Base-by-base conservation (phyloP, 2,329 filamentous ascomycete genomes). In the Xylariaceae sp. region DNA sequence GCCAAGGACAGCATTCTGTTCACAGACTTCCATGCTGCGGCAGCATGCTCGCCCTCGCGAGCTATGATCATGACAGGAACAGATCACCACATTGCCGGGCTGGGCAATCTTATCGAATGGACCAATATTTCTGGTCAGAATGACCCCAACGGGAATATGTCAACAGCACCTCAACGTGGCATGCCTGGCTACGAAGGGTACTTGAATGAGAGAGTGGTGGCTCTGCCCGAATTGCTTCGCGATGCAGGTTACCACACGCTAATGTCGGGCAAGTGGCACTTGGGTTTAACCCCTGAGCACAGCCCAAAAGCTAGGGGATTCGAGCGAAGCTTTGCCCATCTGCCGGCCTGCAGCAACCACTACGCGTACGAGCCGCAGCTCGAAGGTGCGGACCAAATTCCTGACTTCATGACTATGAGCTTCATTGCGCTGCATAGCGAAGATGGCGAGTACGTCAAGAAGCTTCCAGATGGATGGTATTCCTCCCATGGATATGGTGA, bases 31-130 rank as follows among this genome's bases (percentile, higher is more conserved):
- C 86, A 88, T 65, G 82, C 85, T 1, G 85, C 86, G 0, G 82
- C 85, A 2, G 85, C 86, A 47, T 88, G 85, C 71, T 87, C 84
- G 46, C 86, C 86, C 1, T 85, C 84, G 2, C 76, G 85, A 33
- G 83, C 85, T 16, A 88, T 88, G 86, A 79, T 88, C 63, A 82
- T 88, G 78, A 87, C 84, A 0, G 85, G 85, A 3, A 87, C 85
- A 0, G 84, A 87, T 65, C 79, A 87, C 64, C 84, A 83, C 66
- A 83, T 83, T 53, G 80, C 80, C 8, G 81, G 85, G 1, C 74
- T 87, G 2, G 85, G 84, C 2, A 84, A 85, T 56, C 69, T 87
- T 53, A 78, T 82, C 61, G 82, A 85, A 71, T 85, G 82, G 69
- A 71, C 68, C 23, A 72, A 73, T 49, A 63, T 71, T 40, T 71